Evolutionary conservation across 495 filamentous ascomycete species (phyloP).

Genomic region (Penicillium antarcticum): DNA sequence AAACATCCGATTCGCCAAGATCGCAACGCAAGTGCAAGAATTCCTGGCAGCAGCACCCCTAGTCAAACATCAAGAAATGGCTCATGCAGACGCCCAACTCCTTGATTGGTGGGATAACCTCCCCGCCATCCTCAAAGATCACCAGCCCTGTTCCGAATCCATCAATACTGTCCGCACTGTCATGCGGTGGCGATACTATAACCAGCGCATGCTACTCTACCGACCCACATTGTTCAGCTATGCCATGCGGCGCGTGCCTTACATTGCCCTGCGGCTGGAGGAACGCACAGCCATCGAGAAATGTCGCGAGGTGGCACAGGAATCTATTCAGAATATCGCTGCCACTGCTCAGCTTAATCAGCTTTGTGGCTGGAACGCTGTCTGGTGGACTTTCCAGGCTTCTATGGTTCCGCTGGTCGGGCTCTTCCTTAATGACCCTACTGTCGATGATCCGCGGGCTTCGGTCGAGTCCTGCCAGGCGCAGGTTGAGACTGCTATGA

Average conservation of each 20-base stretch:
- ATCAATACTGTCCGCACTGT: conserved; percentile 67
- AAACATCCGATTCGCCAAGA: conserved; percentile 78
- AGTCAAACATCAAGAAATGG: conserved; percentile 61
- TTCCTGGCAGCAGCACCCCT: conserved; percentile 66
- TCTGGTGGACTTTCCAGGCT: conserved; percentile 81
- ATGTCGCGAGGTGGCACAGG: conserved; percentile 65
- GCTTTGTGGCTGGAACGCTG: conserved; percentile 77
- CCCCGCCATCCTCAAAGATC: conserved; percentile 65
- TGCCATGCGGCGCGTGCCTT: conserved; percentile 62
- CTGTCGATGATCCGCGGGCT: conserved; percentile 50
- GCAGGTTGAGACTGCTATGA: conserved; percentile 67
- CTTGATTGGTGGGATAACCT: conserved; percentile 68
- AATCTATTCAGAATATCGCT: conserved; percentile 68
- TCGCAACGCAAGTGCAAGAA: conserved; percentile 74
- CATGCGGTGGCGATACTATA: conserved; percentile 81
- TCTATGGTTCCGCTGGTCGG: conserved; percentile 73
- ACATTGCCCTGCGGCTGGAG: conserved; percentile 55
- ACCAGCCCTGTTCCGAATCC: conserved; percentile 66
- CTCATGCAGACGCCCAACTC: conserved; percentile 63
- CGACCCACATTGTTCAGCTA: conserved; percentile 69
- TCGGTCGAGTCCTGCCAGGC: conserved; percentile 42
- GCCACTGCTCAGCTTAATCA: conserved; percentile 67
- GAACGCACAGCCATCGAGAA: conserved; percentile 67
- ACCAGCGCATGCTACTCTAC: conserved; percentile 76
- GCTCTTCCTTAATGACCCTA: conserved; percentile 63